Conservation (phyloP, 371 early-diverging fungal species). For the Lichtheimia corymbifera region DNA sequence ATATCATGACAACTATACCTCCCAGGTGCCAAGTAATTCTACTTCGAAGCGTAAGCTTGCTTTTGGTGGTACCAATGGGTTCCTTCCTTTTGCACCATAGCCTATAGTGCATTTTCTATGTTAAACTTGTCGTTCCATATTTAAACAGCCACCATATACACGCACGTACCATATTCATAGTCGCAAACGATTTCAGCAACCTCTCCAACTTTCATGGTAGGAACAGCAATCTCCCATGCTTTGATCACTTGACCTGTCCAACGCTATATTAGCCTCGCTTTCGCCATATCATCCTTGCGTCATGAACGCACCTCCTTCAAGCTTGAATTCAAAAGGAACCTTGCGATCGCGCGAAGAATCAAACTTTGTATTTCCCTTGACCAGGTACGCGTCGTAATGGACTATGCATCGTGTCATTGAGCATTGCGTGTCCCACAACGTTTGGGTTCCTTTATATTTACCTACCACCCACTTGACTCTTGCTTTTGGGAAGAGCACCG, state of each 20-base stretch:
- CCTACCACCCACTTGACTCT: constrained; percentile 30
- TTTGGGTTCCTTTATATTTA: neutral
- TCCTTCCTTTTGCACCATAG: constrained; percentile 57
- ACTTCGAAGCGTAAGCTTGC: constrained; percentile 57
- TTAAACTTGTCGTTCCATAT: neutral
- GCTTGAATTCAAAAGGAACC: constrained; percentile 9
- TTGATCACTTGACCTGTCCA: constrained; percentile 51
- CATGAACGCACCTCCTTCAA: constrained; percentile 12
- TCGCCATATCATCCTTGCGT: neutral
- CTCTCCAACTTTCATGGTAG: constrained; percentile 64
- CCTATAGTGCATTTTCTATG: constrained; percentile 25
- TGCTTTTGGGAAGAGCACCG: constrained; percentile 22
- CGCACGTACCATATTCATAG: constrained; percentile 56
- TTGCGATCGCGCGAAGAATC: constrained; percentile 40
- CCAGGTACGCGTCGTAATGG: constrained; percentile 35
- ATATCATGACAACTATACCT: constrained; percentile 21
- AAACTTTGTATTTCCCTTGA: constrained; percentile 22
- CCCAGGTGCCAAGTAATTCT: constrained; percentile 53
- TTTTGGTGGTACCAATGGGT: constrained; percentile 54
- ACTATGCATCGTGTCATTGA: constrained; percentile 21
- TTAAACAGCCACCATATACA: neutral
- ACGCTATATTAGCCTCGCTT: neutral
- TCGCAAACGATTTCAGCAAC: constrained; percentile 51
- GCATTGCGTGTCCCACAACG: neutral
- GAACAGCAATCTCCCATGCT: constrained; percentile 63